Conservation (phyloP, 306 rosid genomes). For the Cucurbita moschata region DNA sequence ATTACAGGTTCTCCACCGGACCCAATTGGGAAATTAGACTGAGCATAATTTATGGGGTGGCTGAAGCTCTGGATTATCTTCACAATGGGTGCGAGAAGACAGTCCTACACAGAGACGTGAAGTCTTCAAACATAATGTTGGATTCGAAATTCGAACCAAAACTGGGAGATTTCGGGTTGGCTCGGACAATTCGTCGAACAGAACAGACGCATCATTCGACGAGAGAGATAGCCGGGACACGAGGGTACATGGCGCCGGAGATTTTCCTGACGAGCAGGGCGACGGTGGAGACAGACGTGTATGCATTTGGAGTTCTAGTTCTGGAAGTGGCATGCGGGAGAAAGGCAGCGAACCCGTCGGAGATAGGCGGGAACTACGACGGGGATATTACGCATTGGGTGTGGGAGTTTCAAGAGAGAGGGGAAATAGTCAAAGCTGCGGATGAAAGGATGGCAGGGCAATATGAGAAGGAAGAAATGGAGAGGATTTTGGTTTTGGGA, state of each 20-base stretch:
- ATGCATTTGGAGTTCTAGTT: background rate
- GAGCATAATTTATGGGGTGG: background rate
- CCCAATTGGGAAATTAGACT: background rate
- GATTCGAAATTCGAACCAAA: background rate
- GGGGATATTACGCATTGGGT: background rate
- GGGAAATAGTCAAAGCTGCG: background rate
- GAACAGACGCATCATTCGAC: background rate
- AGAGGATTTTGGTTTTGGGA: background rate
- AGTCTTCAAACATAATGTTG: background rate
- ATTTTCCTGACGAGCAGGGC: background rate
- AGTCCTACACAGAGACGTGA: conserved; percentile 5
- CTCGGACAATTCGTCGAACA: background rate
- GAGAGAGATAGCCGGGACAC: background rate
- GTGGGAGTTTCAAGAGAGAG: background rate
- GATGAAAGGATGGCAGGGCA: background rate
- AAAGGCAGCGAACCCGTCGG: background rate
- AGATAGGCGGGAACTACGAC: background rate
- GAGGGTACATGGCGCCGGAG: conserved; percentile 2
- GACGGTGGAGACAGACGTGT: background rate
- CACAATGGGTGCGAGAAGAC: conserved; percentile 1
- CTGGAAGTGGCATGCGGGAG: background rate
- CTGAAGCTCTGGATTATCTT: conserved; percentile 1
- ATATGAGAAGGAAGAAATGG: background rate
- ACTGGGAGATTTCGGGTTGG: conserved; percentile 2
- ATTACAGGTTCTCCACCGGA: no score